Evolutionary conservation across 148 eudicot species (phyloP), one percentile per base, ranked within the genome.

Genomic region (Vaccinium macrocarpon): DNA sequence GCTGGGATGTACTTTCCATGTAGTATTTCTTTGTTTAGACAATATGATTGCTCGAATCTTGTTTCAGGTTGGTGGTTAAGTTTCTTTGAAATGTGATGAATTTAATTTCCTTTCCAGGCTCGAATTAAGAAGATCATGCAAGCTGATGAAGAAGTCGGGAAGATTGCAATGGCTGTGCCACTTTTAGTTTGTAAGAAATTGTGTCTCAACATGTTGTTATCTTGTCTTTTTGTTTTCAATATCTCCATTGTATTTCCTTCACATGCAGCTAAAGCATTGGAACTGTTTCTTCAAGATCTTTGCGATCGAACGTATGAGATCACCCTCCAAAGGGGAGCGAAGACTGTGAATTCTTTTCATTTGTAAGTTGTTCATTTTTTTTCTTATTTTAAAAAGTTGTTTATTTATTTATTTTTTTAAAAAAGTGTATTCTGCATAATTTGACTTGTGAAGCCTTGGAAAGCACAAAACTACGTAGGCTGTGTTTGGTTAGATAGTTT

Each of bases 91-190:
- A 78, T 53, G 35, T 27, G 18, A 25, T 32, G 66, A 53, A 53
- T 53, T 32, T 18, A 78, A 75, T 38, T 76, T 29, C 5, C 21
- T 80, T 61, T 23, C 70, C 90, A 96, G 99, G 97, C 98, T 88
- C 97, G 99, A 76, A 96, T 96, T 76, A 96, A 96, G 86, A 96
- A 96, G 87, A 96, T 96, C 48, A 96, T 96, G 99, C 99, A 96
- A 91, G 98, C 99, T 85, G 99, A 96, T 90, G 99, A 96, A 88
- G 98, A 96, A 89, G 96, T 96, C 11, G 98, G 98, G 85, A 96
- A 96, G 90, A 96, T 96, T 89, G 98, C 99, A 52, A 91, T 96
- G 99, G 99, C 99, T 81, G 99, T 96, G 56, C 98, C 99, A 38
- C 98, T 96, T 88, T 85, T 96, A 90, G 99, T 96, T 73, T 96